Evolutionary conservation across 2,329 filamentous ascomycete species (phyloP).

Genomic region (Aspergillus aculeatinus): DNA sequence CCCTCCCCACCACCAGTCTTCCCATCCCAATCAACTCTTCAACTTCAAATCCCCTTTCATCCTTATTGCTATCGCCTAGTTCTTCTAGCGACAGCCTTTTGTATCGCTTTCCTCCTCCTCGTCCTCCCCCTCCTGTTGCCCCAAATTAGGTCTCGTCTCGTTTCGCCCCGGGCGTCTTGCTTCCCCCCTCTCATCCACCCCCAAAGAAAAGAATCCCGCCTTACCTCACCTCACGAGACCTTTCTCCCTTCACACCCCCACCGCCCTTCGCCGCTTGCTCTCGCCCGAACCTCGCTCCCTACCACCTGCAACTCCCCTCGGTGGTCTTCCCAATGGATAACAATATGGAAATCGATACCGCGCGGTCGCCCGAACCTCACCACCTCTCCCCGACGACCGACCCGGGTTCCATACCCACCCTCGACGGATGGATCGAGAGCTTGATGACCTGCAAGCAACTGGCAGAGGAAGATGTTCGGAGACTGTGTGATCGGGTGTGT

Average conservation of each 20-base stretch:
- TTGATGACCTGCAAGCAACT: conserved; percentile 99
- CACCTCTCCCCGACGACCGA: conserved; percentile 75
- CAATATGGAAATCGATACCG: conserved; percentile 95
- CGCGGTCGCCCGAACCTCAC: conserved; percentile 75
- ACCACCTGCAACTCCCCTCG: conserved; percentile 5
- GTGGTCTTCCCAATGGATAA: conserved; percentile 69
- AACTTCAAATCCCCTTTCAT: not conserved
- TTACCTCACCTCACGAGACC: conserved; percentile 41
- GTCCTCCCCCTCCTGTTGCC: not conserved
- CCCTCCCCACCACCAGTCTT: not conserved
- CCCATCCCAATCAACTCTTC: not conserved
- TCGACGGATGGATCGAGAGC: conserved; percentile 98
- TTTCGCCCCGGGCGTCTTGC: conserved; percentile 11
- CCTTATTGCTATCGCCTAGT: not conserved
- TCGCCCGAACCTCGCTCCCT: conserved; percentile 12
- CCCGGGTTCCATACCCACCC: conserved; percentile 83
- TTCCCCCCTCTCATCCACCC: conserved; percentile 10
- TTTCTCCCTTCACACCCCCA: conserved; percentile 22
- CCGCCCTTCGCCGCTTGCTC: conserved; percentile 26
- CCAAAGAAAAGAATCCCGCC: conserved; percentile 12
- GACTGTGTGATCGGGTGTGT: conserved; percentile 93
- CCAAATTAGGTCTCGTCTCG: conserved; percentile 4
- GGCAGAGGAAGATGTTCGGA: conserved; percentile 88
- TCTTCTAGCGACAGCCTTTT: conserved; percentile 6
- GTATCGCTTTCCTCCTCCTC: conserved; percentile 8